Evolutionary conservation across 306 rosid species (phyloP).

Genomic region (Cyamopsis tetragonoloba): DNA sequence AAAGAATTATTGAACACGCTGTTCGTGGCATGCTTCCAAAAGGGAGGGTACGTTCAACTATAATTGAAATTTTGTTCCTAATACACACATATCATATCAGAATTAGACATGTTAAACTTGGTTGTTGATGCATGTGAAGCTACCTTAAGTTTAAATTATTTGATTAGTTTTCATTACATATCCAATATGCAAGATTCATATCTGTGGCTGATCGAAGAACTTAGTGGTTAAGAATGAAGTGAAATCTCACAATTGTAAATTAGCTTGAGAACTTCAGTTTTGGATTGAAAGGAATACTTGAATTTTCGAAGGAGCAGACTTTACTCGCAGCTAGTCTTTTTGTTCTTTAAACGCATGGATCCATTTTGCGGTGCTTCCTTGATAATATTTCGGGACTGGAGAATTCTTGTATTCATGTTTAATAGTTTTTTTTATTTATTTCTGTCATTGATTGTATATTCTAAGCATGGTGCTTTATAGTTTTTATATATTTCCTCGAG

Average conservation of each 20-base stretch:
- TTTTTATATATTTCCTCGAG: not conserved
- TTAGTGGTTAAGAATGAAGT: not conserved
- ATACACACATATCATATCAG: not conserved
- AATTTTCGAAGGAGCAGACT: not conserved
- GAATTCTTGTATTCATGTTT: not conserved
- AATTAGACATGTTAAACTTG: slow-evolving; percentile 6
- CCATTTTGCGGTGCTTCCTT: not conserved
- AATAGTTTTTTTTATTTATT: slow-evolving; percentile 1
- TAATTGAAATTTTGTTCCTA: not conserved
- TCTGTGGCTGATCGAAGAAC: not conserved
- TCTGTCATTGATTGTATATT: slow-evolving; percentile 1
- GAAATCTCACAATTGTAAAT: not conserved
- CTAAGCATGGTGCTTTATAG: not conserved
- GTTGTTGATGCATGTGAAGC: not conserved
- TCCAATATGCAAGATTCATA: slow-evolving; percentile 6
- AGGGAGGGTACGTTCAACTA: slow-evolving; percentile 75
- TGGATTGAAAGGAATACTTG: slow-evolving; percentile 2
- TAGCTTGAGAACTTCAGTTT: not conserved
- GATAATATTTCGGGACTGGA: not conserved
- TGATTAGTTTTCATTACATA: slow-evolving; percentile 14
- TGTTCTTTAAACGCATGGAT: not conserved
- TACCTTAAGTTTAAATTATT: not conserved
- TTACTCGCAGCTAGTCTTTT: not conserved
- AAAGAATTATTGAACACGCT: slow-evolving; percentile 93
- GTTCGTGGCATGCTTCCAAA: slow-evolving; percentile 99